Evolutionary conservation across 441 rosid genomes (phyloP).

Genomic region (Jatropha podagrica): DNA sequence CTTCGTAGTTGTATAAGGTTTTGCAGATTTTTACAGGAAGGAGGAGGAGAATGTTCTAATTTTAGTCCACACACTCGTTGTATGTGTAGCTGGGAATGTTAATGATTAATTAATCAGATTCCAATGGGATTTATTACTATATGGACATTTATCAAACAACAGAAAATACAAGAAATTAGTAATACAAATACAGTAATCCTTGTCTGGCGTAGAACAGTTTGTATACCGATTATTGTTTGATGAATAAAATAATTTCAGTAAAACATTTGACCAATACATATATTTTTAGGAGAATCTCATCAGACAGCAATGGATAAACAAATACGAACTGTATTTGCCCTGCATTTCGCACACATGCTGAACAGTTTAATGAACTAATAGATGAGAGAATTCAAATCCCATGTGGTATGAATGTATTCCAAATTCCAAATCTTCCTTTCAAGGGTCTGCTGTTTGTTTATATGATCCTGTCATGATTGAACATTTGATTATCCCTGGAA

Average conservation of each 20-base stretch:
- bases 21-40: neutral
- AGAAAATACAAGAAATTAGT: neutral
- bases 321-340: neutral
- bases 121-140: neutral
- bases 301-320: neutral
- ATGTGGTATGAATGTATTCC: neutral
- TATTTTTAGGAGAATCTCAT: neutral
- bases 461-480: neutral
- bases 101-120: neutral
- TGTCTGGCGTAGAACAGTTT: neutral
- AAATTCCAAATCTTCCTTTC: neutral
- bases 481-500: neutral
- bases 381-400: neutral
- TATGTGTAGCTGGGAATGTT: constrained; percentile 1
- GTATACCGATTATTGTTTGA: neutral
- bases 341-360: neutral
- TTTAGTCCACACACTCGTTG: neutral
- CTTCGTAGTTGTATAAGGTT: neutral
- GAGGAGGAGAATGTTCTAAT: neutral
- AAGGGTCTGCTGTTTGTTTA: neutral
- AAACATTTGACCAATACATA: neutral
- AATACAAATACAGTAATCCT: neutral
- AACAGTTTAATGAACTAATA: neutral
- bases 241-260: neutral
- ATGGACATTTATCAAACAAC: neutral